Base-by-base conservation (phyloP, 345 rosid genomes). In the thale cress (Arabidopsis thaliana) region DNA sequence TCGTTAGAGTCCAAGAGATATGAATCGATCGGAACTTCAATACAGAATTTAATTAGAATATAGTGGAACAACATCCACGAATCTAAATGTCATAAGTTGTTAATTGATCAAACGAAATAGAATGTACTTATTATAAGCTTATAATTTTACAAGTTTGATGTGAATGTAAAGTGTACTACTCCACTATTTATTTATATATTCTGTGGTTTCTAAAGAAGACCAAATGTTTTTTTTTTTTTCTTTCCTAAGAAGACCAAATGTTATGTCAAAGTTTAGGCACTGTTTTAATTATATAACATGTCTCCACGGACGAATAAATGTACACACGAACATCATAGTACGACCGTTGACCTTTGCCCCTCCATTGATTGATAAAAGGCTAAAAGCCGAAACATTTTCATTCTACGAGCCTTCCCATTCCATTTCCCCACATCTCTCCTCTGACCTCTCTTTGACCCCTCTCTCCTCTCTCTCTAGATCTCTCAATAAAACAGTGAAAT, bases 401-500 rank as follows among this genome's bases (percentile, higher is more conserved):
- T 36, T 8, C 13, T 52, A 20, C 42, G 40, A 64, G 53, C 59
- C 76, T 74, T 33, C 46, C 38, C 63, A 49, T 60, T 55, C 59
- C 66, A 49, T 55, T 68, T 48, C 71, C 71, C 64, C 67, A 37
- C 37, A 49, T 82, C 87, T 78, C 83, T 81, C 82, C 34, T 79
- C 82, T 84, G 86, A 81, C 86, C 76, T 60, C 11, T 44, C 69
- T 42, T 70, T 41, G 3, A 55, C 34, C 66, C 65, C 76, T 32
- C 30, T 51, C 61, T 64, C 59, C 61, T 48, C 33, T 65, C 62
- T 67, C 75, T 32, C 20, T 69, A 4, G 1, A 4, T 14, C 67
- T 72, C 74, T 55, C 76, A 79, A 80, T 83, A 75, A 71, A 73
- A 72, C 82, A 81, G 84, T 79, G 77, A 42, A 59, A 59, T 23